Evolutionary conservation across 2,329 filamentous ascomycete species (phyloP), one percentile per base, ranked within the genome.

Genomic region (Periconia digitata): DNA sequence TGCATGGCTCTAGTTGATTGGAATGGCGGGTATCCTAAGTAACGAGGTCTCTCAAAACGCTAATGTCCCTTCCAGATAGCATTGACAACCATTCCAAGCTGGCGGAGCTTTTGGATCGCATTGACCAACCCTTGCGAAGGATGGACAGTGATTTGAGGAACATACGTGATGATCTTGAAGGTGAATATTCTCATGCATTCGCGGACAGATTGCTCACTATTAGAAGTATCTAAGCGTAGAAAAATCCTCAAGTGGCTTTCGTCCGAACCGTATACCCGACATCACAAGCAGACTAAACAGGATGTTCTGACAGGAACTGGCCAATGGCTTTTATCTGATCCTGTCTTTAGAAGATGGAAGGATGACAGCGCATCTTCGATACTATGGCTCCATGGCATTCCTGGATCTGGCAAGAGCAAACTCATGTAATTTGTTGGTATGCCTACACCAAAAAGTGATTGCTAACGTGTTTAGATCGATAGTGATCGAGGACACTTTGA

Each of bases 371-470:
- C 43, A n/a, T 71, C 59, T 15, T 66, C 63, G 7, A 61, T 71
- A 12, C 48, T 72, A 22, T 71, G 63, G 67, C 59, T 72, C 7
- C 60, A 69, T 55, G 65, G 69, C 2, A 66, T 65, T 45, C 59
- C 58, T 17, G 67, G 66, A 18, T 67, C 59, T 43, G 60, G 66
- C 3, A 69, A 72, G 49, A 72, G 55, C 50, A 69, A 67, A 45
- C 56, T 69, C 20, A 50, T 63, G 57, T 63, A 67, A 46, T 55
- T 49, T 13, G 16, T 21, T 20, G 27, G 44, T 51, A 63, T 44
- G 61, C 45, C 56, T 58, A n/a, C 40, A 52, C 43, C 46, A 42
- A 49, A 49, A 38, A 51, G 43, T 13, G 15, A 46, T 46, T 51
- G 20, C 47, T 53, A 40, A 58, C 1, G 43, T 29, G 15, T 37